Conservation (phyloP, 2,329 filamentous ascomycete genomes). For the Parafenestella ontariensis region DNA sequence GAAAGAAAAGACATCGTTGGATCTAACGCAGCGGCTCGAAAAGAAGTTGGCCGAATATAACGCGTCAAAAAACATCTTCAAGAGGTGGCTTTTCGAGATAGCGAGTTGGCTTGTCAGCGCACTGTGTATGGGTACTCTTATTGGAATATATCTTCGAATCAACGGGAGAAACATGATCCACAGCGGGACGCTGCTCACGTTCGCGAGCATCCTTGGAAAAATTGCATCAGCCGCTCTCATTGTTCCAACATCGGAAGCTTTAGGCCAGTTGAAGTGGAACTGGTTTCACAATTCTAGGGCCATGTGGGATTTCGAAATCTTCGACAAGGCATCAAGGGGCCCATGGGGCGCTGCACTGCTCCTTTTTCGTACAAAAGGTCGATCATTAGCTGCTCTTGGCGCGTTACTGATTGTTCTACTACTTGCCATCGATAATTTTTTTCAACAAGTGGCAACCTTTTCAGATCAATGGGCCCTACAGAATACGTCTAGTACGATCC, state of each 20-base stretch:
- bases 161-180: not conserved
- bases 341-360: slow-evolving; percentile 20
- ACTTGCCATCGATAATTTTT: slow-evolving; percentile 31
- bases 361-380: slow-evolving; percentile 18
- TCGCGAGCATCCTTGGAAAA: slow-evolving; percentile 21
- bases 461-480: slow-evolving; percentile 16
- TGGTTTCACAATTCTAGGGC: slow-evolving; percentile 24
- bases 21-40: slow-evolving; percentile 29
- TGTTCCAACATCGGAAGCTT: slow-evolving; percentile 30
- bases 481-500: too few relatives aligned
- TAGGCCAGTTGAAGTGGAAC: slow-evolving; percentile 38
- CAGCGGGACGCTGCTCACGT: slow-evolving; percentile 2
- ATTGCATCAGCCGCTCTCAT: slow-evolving; percentile 28
- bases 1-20: slow-evolving; percentile 9
- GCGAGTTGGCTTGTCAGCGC: slow-evolving; percentile 38
- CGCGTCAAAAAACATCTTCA: slow-evolving; percentile 20
- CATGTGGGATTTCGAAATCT: slow-evolving; percentile 43
- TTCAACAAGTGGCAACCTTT: slow-evolving; percentile 35
- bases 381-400: slow-evolving; percentile 19
- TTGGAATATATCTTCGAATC: slow-evolving; percentile 11
- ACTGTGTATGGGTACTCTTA: slow-evolving; percentile 31
- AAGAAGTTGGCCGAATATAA: slow-evolving; percentile 32
- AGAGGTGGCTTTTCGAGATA: slow-evolving; percentile 41
- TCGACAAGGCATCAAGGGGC: slow-evolving; percentile 31
- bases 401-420: slow-evolving; percentile 7